A percentile compares a stretch with the other conserved stretches of the same genome.
phyloP scores from a whole-genome alignment of 805 yeast genomes.

The Scheffersomyces stipitis region DNA sequence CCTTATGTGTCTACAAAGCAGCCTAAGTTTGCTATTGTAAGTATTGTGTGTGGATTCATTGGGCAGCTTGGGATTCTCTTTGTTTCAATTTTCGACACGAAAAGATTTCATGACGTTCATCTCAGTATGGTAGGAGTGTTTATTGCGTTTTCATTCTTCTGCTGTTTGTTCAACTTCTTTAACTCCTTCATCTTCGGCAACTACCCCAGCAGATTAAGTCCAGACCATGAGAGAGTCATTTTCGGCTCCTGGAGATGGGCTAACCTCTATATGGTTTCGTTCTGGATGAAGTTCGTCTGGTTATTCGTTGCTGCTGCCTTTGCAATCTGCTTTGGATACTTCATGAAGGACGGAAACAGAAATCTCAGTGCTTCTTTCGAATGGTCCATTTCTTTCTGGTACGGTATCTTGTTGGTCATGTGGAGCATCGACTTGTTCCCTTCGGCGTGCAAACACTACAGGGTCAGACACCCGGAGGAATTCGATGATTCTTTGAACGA shows the following conservation, averaged over 20 bases:
- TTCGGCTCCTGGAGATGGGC: conserved; percentile 39
- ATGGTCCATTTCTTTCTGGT: conserved; percentile 87
- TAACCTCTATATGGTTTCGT: conserved; percentile 48
- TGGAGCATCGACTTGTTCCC: conserved; percentile 72
- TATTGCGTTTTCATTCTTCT: conserved; percentile 61
- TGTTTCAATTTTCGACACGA: conserved; percentile 72
- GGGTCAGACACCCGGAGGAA: conserved; percentile 28
- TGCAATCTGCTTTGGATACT: conserved; percentile 67
- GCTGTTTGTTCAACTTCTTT: conserved; percentile 37
- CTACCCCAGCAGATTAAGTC: conserved; percentile 34
- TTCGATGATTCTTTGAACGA: conserved; percentile 8
- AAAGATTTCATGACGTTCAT: conserved; percentile 57
- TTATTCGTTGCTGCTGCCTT: conserved; percentile 59
- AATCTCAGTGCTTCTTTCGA: conserved; percentile 67
- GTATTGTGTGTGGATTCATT: conserved; percentile 45
- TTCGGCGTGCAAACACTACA: conserved; percentile 44
- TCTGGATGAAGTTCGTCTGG: conserved; percentile 63
- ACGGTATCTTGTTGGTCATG: conserved; percentile 64
- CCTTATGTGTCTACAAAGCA: conserved; percentile 49
- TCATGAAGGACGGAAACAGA: conserved; percentile 30
- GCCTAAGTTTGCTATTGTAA: conserved; percentile 41
- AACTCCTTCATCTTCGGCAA: conserved; percentile 40
- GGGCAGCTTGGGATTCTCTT: conserved; percentile 75
- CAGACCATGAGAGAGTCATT: conserved; percentile 38
- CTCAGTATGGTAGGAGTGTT: conserved; percentile 71